phyloP scores from a whole-genome alignment of 345 rosid genomes.

The Schrenkiella parvula region DNA sequence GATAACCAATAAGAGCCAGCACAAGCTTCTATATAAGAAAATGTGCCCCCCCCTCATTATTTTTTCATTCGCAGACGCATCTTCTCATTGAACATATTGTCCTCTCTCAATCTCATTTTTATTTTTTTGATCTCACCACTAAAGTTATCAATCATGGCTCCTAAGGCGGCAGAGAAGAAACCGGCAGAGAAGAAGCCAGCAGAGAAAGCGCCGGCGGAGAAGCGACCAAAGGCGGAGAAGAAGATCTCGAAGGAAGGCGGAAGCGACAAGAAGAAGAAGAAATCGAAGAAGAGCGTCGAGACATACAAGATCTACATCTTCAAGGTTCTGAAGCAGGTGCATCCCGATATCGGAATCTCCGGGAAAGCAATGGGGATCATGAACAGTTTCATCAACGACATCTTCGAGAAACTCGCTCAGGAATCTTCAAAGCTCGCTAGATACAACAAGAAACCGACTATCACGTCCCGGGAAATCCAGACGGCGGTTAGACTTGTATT shows the following conservation, averaged over 20 bases:
- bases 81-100: neutral
- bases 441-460: constrained; percentile 34
- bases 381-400: constrained; percentile 37
- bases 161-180: constrained; percentile 35
- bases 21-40: constrained; percentile 3
- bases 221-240: constrained; percentile 33
- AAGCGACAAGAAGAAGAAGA: constrained; percentile 36
- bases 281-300: constrained; percentile 32
- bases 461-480: constrained; percentile 32
- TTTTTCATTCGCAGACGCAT: neutral
- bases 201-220: constrained; percentile 28
- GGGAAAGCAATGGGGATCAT: constrained; percentile 37
- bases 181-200: constrained; percentile 31
- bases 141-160: constrained; percentile 22
- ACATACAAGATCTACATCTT: constrained; percentile 39
- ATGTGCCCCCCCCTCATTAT: too few relatives aligned
- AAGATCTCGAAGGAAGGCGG: constrained; percentile 32
- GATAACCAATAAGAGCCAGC: constrained; percentile 3
- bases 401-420: constrained; percentile 35
- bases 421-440: constrained; percentile 27
- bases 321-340: constrained; percentile 35
- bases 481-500: constrained; percentile 34
- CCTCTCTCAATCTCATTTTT: neutral
- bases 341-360: constrained; percentile 32
- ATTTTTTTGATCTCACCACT: neutral